Conservation (phyloP, 2,329 filamentous ascomycete genomes). For the Talaromyces sp. region DNA sequence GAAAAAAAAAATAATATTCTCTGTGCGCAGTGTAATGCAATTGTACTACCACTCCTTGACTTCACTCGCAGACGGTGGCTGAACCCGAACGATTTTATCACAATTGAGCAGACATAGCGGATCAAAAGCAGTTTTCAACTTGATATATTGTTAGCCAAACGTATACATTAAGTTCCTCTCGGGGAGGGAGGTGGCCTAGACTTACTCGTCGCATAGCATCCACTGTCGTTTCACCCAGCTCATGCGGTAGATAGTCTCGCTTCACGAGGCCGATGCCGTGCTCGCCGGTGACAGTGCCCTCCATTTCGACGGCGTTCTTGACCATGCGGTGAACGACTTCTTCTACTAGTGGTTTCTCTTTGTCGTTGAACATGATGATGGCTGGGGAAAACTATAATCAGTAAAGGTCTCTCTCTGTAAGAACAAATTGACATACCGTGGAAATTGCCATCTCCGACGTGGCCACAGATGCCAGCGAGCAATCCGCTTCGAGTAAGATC, state of each 20-base stretch:
- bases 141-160: slow-evolving; percentile 7
- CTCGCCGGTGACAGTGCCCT: slow-evolving; percentile 68
- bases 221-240: slow-evolving; percentile 56
- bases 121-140: slow-evolving; percentile 61
- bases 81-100: slow-evolving; percentile 59
- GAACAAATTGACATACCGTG: slow-evolving; percentile 43
- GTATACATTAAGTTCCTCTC: background rate
- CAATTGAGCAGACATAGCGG: slow-evolving; percentile 62
- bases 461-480: slow-evolving; percentile 62
- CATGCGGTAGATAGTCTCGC: slow-evolving; percentile 59
- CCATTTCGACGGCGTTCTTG: slow-evolving; percentile 62
- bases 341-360: slow-evolving; percentile 51
- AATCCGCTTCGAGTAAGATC: slow-evolving; percentile 60
- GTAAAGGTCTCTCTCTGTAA: background rate
- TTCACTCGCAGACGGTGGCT: slow-evolving; percentile 18
- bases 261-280: slow-evolving; percentile 68
- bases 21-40: background rate
- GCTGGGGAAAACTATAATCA: slow-evolving; percentile 31
- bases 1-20: background rate
- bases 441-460: slow-evolving; percentile 72
- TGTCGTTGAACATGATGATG: slow-evolving; percentile 57
- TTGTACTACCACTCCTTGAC: slow-evolving; percentile 10
- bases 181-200: slow-evolving; percentile 11
- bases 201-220: slow-evolving; percentile 60
- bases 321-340: slow-evolving; percentile 65